Percentiles rank a stretch among this genome's conserved stretches.
Evolutionary conservation across 768 basidiomycete species (phyloP).

Genomic region (Rhizopogon salebrosus): DNA sequence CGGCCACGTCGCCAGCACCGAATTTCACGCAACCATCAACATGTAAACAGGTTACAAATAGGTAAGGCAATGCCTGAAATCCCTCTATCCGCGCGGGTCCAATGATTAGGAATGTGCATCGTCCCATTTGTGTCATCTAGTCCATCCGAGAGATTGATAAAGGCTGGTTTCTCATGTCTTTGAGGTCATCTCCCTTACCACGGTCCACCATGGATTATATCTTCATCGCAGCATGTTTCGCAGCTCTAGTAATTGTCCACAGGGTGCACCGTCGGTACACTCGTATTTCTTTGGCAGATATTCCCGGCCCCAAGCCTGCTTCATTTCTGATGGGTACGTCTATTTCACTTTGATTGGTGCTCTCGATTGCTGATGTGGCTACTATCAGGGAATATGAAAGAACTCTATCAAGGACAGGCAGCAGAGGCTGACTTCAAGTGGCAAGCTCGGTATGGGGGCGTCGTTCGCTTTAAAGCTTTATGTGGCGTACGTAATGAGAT

Average conservation of each 20-base stretch:
- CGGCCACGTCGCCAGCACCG: too few relatives aligned
- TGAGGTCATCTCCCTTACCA: neutral
- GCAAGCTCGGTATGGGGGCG: too few relatives aligned
- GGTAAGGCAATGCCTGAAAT: too few relatives aligned
- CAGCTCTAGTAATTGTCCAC: slow-evolving; percentile 6
- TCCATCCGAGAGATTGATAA: slow-evolving; percentile 2
- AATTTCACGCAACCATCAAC: too few relatives aligned
- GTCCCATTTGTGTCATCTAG: slow-evolving; percentile 13
- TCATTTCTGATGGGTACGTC: slow-evolving; percentile 16
- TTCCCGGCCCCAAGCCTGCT: too few relatives aligned
- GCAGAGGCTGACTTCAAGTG: too few relatives aligned
- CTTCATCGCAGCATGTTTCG: neutral
- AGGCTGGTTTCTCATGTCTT: neutral
- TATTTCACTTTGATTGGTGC: neutral
- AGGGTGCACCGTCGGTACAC: neutral
- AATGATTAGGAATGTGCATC: too few relatives aligned
- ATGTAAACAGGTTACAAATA: too few relatives aligned
- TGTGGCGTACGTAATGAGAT: slow-evolving; percentile 17
- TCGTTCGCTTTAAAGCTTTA: slow-evolving; percentile 24
- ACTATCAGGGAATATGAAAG: slow-evolving; percentile 24
- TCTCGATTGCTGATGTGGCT: slow-evolving; percentile 19
- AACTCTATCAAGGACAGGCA: too few relatives aligned
- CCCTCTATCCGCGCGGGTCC: too few relatives aligned
- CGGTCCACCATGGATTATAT: slow-evolving; percentile 11
- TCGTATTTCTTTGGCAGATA: too few relatives aligned